Conservation (phyloP, 306 rosid genomes). For the Trichosanthes cucumerina region DNA sequence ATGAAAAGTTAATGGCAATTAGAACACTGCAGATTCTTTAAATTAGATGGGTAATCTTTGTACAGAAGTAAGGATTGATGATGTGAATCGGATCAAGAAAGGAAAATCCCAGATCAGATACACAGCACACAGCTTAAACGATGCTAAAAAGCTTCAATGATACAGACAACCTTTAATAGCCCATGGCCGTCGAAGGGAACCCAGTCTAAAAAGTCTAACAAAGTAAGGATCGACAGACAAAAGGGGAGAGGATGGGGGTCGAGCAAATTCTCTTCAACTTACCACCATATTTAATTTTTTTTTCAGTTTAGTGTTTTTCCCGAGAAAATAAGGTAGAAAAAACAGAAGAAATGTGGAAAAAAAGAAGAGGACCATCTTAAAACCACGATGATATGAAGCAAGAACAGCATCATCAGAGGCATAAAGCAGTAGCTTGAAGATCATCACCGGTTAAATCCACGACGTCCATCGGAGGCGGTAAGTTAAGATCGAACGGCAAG, state of each 20-base stretch:
- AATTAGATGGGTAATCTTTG: conserved; percentile 11
- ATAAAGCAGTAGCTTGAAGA: conserved; percentile 51
- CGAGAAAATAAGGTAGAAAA: conserved; percentile 24
- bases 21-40: neutral
- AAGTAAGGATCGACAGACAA: conserved; percentile 8
- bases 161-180: conserved; percentile 26
- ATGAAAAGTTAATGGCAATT: neutral
- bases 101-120: conserved; percentile 22
- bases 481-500: conserved; percentile 67
- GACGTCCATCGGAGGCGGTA: conserved; percentile 43
- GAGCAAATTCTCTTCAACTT: conserved; percentile 18
- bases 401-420: conserved; percentile 30
- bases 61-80: conserved; percentile 12
- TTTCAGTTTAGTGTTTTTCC: conserved; percentile 23
- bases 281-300: conserved; percentile 16
- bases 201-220: conserved; percentile 1
- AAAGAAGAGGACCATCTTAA: conserved; percentile 10
- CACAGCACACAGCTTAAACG: conserved; percentile 25
- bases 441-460: conserved; percentile 25
- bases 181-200: neutral
- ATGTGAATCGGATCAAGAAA: conserved; percentile 26
- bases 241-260: neutral
- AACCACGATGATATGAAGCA: conserved; percentile 9
- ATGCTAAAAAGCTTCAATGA: conserved; percentile 20
- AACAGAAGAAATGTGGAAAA: conserved; percentile 12